Conservation (phyloP, 768 basidiomycete genomes). For the Cyathus striatus region DNA sequence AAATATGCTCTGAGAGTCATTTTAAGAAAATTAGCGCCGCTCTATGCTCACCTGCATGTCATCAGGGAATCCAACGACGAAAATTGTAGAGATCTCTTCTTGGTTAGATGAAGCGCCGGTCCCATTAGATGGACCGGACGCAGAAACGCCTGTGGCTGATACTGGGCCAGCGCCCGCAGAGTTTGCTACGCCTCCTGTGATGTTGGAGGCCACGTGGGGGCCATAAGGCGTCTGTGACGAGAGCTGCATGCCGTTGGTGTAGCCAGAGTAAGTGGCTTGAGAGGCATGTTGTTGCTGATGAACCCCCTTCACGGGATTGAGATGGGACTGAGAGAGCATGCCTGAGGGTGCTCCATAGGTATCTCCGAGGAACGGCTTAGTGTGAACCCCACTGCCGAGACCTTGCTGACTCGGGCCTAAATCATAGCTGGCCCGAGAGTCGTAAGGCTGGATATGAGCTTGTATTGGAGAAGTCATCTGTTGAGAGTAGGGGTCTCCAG, state of each 20-base stretch:
- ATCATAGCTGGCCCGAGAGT: conserved; percentile 30
- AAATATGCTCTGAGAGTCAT: too few relatives aligned
- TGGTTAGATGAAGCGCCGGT: conserved; percentile 28
- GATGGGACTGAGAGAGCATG: conserved; percentile 12
- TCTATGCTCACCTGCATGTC: conserved; percentile 97
- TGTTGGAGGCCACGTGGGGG: conserved; percentile 51
- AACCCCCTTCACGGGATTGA: conserved; percentile 12
- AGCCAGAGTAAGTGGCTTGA: conserved; percentile 22
- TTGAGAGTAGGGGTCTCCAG: conserved; percentile 28
- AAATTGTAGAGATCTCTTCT: conserved; percentile 95
- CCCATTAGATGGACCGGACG: conserved; percentile 17
- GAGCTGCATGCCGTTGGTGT: conserved; percentile 36
- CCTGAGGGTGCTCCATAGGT: conserved; percentile 17
- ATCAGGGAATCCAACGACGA: conserved; percentile 98
- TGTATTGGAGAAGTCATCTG: conserved; percentile 34
- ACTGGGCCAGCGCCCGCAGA: conserved; percentile 12
- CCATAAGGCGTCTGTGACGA: conserved; percentile 77
- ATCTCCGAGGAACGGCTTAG: conserved; percentile 28
- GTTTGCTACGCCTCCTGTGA: conserved; percentile 13
- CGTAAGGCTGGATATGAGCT: conserved; percentile 29
- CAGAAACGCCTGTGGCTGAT: conserved; percentile 18
- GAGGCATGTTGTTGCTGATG: conserved; percentile 14
- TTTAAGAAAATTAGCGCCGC: too few relatives aligned
- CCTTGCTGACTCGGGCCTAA: conserved; percentile 20
- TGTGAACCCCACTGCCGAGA: conserved; percentile 16